Base-by-base conservation (phyloP, 1,284 basidiomycete genomes). In the Cryptococcus sp. region DNA sequence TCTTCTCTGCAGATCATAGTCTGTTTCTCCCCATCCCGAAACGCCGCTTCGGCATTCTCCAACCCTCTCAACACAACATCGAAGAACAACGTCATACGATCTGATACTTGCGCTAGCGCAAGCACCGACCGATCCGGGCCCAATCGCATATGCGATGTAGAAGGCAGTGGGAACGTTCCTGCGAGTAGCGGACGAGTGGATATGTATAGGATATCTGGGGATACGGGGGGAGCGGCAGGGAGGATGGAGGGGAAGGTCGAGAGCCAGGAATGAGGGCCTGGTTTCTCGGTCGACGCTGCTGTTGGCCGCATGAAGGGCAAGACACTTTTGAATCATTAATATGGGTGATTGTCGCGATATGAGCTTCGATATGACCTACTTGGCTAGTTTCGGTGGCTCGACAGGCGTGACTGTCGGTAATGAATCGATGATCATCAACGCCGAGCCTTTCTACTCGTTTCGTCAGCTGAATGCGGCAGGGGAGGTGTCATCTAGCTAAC, bases 1-100 rank as follows among this genome's bases (percentile, higher is more conserved):
- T 76, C 74, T 55, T 77, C 75, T 27, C 74, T 54, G 67, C 74
- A 75, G 0, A 74, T 67, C 65, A 76, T 67, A 0, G 70, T 77
- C 63, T 75, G 73, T 61, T 73, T 76, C 20, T 71, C 69, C 10
- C 66, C 68, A 20, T 77, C 75, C 41, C 67, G 65, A 47, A 69
- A 67, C 2, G 71, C 66, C 0, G 50, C 45, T 25, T 70, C 65
- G 5, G 64, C 60, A n/a, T 65, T 65, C 23, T 74, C 68, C 7
- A 77, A 8, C 0, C 72, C 73, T n/a, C 71, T 61, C 20, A 75
- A 51, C 1, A 73, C 56, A 11, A 65, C 53, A 52, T 77, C 65
- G 16, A 76, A 51, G 7, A 66, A 59, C 3, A 47, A 44, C 1
- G 47, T 61, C 15, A 77, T 59, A 7, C 56, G 44, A 59, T 77